Conservation (phyloP, 495 filamentous ascomycete genomes). For the Penicillium pulvis region DNA sequence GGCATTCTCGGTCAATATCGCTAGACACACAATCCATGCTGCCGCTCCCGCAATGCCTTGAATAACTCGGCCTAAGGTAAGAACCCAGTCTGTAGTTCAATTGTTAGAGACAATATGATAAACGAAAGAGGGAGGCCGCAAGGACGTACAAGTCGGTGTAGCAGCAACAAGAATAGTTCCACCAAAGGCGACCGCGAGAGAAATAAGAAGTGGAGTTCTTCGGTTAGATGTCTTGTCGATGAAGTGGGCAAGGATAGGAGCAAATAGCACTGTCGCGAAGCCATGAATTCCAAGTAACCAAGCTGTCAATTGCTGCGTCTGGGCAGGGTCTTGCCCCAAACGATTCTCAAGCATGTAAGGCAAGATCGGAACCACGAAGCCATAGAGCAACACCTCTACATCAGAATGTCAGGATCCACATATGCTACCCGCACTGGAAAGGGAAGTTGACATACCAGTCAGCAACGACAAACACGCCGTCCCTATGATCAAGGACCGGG, state of each 20-base stretch:
- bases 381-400: constrained; percentile 23
- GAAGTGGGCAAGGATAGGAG: constrained; percentile 23
- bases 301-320: constrained; percentile 19
- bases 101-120: not conserved
- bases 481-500: constrained; percentile 1
- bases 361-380: constrained; percentile 31
- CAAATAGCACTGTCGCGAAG: constrained; percentile 9
- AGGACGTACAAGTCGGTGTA: constrained; percentile 1
- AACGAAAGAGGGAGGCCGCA: too few species aligned
- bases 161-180: constrained; percentile 10
- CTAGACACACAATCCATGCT: constrained; percentile 31
- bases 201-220: constrained; percentile 9
- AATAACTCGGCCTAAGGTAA: constrained; percentile 24
- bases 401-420: not conserved
- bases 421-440: not conserved
- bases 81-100: not conserved
- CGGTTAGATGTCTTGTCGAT: constrained; percentile 21
- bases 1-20: constrained; percentile 26
- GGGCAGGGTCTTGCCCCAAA: constrained; percentile 13
- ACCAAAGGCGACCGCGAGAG: not conserved
- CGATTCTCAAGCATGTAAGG: constrained; percentile 28
- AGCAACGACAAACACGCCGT: constrained; percentile 1
- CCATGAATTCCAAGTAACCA: constrained; percentile 19
- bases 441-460: not conserved
- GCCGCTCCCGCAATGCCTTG: constrained; percentile 25